A percentile compares a stretch with the other conserved stretches of the same genome.
phyloP scores from a whole-genome alignment of 2,329 filamentous ascomycete species.

The Arachnomyces sp. region DNA sequence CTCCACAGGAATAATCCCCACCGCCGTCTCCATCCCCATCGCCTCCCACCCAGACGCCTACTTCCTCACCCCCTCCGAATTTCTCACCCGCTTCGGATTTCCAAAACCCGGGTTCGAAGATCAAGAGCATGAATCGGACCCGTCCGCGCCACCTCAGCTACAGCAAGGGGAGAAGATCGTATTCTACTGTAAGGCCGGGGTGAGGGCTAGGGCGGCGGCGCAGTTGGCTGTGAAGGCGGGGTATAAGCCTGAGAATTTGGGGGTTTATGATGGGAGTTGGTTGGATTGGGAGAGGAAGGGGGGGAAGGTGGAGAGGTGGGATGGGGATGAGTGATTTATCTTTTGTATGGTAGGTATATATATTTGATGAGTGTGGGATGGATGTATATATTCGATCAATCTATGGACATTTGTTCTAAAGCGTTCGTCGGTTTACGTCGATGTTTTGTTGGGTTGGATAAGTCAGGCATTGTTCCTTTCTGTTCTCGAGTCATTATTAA shows the following conservation, averaged over 20 bases:
- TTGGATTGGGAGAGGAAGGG: constrained; percentile 72
- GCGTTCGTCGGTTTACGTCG: too few relatives aligned
- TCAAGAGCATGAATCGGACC: constrained; percentile 28
- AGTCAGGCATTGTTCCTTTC: too few relatives aligned
- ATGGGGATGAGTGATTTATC: constrained; percentile 13
- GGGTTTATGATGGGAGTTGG: constrained; percentile 47
- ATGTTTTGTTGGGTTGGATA: too few relatives aligned
- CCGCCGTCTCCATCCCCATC: constrained; percentile 75
- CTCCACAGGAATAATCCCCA: constrained; percentile 58
- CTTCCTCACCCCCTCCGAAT: constrained; percentile 68
- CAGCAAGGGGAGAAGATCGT: constrained; percentile 46
- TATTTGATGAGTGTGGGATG: too few relatives aligned
- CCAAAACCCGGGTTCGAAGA: constrained; percentile 52
- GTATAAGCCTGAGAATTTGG: constrained; percentile 57
- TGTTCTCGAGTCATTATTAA: too few relatives aligned
- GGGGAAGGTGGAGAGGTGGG: constrained; percentile 52
- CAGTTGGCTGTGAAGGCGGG: constrained; percentile 68
- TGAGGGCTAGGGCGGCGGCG: constrained; percentile 71
- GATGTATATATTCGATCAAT: too few relatives aligned
- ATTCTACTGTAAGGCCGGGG: constrained; percentile 91
- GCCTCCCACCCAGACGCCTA: constrained; percentile 69
- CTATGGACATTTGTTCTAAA: too few relatives aligned
- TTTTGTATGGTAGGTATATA: too few relatives aligned
- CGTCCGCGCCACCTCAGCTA: neutral
- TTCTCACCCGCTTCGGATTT: constrained; percentile 75